Percentiles rank a stretch among this genome's conserved stretches.
phyloP scores from a whole-genome alignment of 768 basidiomycete species.

The Artomyces pyxidatus region DNA sequence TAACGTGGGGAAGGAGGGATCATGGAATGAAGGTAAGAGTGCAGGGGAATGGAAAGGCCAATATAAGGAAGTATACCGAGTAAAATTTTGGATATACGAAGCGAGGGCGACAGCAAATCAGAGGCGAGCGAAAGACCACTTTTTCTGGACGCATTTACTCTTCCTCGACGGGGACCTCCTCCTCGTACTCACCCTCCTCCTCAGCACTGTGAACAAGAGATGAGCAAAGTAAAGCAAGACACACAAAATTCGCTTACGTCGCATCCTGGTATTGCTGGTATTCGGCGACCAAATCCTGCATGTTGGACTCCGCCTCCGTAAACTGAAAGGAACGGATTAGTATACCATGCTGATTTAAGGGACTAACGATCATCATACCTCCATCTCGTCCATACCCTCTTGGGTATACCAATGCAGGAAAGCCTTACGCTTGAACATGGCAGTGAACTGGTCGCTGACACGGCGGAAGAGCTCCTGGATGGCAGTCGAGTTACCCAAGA shows the following conservation, averaged over 20 bases:
- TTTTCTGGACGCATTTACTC: constrained; percentile 30
- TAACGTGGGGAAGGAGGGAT: constrained; percentile 13
- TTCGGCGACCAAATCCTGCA: constrained; percentile 97
- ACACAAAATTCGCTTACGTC: constrained; percentile 49
- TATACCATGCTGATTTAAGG: background rate
- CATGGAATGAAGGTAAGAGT: background rate
- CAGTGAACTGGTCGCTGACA: constrained; percentile 96
- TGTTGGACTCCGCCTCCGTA: constrained; percentile 98
- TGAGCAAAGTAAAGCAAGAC: constrained; percentile 2
- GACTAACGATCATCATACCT: constrained; percentile 35
- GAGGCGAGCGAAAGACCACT: constrained; percentile 6
- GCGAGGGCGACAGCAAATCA: constrained; percentile 5
- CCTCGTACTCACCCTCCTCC: constrained; percentile 87
- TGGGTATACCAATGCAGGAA: constrained; percentile 99
- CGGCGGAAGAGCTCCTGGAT: constrained; percentile 99
- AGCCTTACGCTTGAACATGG: constrained; percentile 99
- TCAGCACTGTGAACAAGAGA: constrained; percentile 47
- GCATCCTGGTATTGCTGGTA: constrained; percentile 97
- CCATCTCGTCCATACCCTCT: constrained; percentile 99
- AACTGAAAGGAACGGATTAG: constrained; percentile 37
- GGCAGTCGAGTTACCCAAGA: constrained; percentile 94
- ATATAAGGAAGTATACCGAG: constrained; percentile 16
- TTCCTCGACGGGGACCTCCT: constrained; percentile 57
- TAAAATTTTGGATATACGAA: constrained; percentile 15
- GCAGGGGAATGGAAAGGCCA: constrained; percentile 5